These are phyloP conservation scores for Casuarina cunninghamiana DNA, from an alignment of 306 rosid species.

Conservation along the genomic window DNA sequence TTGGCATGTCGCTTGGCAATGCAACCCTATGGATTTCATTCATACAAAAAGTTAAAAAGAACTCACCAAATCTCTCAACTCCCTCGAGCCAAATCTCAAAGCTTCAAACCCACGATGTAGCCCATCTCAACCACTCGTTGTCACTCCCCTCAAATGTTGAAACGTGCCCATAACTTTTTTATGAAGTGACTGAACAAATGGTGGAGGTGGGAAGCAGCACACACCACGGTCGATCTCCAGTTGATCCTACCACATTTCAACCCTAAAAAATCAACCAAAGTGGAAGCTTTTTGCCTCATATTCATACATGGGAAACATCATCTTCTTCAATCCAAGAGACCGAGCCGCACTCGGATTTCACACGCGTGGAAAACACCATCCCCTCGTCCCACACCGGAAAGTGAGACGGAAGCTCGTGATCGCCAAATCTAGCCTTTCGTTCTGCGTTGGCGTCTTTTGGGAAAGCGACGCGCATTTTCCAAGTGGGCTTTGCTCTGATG, in stretches of 20 bases:
- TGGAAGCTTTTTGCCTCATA: conserved; percentile 30
- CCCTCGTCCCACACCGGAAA: not conserved
- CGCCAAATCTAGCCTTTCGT: conserved; percentile 1
- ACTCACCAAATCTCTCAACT: not conserved
- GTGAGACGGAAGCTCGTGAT: conserved; percentile 11
- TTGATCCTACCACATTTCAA: conserved; percentile 14
- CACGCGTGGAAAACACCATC: conserved; percentile 10
- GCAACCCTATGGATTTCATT: too few relatives aligned
- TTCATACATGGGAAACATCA: conserved; percentile 63
- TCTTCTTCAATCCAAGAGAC: conserved; percentile 24
- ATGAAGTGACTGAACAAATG: conserved; percentile 4
- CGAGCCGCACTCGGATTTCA: conserved; percentile 16
- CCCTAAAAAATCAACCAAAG: conserved; percentile 13
- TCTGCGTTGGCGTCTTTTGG: not conserved
- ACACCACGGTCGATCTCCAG: conserved; percentile 30
- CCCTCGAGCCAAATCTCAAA: not conserved
- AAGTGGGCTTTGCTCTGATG: conserved; percentile 52
- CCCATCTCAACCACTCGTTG: not conserved
- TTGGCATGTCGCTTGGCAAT: too few relatives aligned
- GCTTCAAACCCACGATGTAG: not conserved
- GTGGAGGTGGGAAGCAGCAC: conserved; percentile 30
- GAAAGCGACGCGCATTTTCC: conserved; percentile 53
- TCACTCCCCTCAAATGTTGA: not conserved
- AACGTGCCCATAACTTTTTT: conserved; percentile 8
- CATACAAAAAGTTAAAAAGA: too few relatives aligned